Evolutionary conservation across 164 flowering plant genomes (phyloP), one percentile per base, ranked within the genome.

Genomic region (Berberis thunbergii): DNA sequence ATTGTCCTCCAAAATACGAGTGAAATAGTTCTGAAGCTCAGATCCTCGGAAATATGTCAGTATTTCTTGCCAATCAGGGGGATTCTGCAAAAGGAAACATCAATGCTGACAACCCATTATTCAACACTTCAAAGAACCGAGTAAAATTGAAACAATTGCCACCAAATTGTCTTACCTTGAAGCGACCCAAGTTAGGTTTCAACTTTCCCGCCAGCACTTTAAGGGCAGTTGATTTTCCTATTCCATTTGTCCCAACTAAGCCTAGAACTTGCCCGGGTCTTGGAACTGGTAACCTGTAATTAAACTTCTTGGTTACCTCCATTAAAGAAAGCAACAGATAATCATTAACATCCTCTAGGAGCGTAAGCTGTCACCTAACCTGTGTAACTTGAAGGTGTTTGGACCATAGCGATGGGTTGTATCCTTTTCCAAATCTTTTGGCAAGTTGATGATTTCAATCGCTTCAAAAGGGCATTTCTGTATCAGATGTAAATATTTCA

Each of bases 251-350:
- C 63, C 99, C 99, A 74, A 95, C 99, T 68, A 95, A 77, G 39
- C 99, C 99, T 60, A 95, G 88, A 64, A 95, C 99, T 74, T 95
- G 99, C 13, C 99, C 98, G 2, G 99, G 99, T 72, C 98, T 84
- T 46, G 99, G 98, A 44, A 91, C 95, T 46, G 99, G 99, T 49
- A 95, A 80, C 86, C 99, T 94, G 83, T 44, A 73, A 65, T 53
- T 42, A 49, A 45, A 64, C 43, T 41, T 62, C 49, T 54, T 64
- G 26, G 7, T 49, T 3, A 61, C 52, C 61, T 72, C 43, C 45
- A 65, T 13, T 41, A 40, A 60, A 26, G 3, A 42, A 11, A 41
- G 10, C 39, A 12, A 39, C 13, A 43, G 6, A 7, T 40, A 57
- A 1, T 2, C 44, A 39, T 38, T 2, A 2, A 40, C 42, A 5